These are phyloP conservation scores for Cercospora beticola DNA, from an alignment of 2,329 filamentous ascomycete genomes.

Conservation along the genomic window DNA sequence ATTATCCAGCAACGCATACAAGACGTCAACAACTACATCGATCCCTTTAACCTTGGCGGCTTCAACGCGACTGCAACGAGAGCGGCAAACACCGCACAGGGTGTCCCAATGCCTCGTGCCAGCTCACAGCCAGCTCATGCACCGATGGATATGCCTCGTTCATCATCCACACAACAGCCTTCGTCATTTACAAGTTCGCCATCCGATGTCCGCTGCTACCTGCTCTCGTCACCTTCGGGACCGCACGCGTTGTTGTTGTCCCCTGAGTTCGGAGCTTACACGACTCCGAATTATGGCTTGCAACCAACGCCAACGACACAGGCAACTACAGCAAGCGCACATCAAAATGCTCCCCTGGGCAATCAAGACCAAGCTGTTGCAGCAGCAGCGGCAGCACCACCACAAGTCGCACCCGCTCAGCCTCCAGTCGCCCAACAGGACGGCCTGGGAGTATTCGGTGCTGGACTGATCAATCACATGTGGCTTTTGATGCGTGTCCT, in stretches of 20 bases:
- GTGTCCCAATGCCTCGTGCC: conserved; percentile 3
- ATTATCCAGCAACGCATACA: conserved; percentile 28
- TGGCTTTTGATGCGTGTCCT: conserved; percentile 61
- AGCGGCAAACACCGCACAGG: conserved; percentile 4
- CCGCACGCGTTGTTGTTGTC: conserved; percentile 48
- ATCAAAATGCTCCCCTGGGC: conserved; percentile 2
- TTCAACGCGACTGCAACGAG: not conserved
- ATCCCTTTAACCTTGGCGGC: conserved; percentile 27
- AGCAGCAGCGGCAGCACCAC: conserved; percentile 24
- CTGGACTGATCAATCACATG: conserved; percentile 42
- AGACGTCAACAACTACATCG: conserved; percentile 35
- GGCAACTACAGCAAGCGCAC: not conserved
- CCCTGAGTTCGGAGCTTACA: conserved; percentile 37
- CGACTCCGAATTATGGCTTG: not conserved
- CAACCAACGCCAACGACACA: conserved; percentile 23
- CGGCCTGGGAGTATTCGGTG: conserved; percentile 31
- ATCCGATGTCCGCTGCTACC: conserved; percentile 40
- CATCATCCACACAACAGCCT: conserved; percentile 22
- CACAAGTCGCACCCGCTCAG: conserved; percentile 17
- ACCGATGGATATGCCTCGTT: not conserved
- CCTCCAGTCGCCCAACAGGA: conserved; percentile 18
- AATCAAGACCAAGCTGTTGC: conserved; percentile 19
- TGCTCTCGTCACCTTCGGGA: conserved; percentile 48
- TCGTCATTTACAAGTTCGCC: conserved; percentile 3
- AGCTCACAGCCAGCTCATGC: conserved; percentile 1